Conservation (phyloP, 345 rosid species). For the Viola odorata region DNA sequence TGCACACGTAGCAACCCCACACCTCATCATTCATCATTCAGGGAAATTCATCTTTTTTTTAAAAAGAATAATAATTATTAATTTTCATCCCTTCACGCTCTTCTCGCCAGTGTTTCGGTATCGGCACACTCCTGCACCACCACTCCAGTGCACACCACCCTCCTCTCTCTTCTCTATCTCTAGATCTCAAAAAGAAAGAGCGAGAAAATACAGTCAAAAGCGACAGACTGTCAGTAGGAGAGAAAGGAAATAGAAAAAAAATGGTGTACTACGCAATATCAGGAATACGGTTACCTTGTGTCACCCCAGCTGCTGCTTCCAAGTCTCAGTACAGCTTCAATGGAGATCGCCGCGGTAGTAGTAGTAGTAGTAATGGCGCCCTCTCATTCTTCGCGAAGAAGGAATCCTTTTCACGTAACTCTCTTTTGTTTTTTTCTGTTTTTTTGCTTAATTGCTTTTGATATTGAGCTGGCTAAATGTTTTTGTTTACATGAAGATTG, state of each 20-base stretch:
- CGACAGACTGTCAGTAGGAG: no score
- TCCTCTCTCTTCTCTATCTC: no score
- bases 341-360: conserved; percentile 31
- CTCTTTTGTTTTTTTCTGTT: background rate
- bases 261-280: conserved; percentile 56
- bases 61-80: no score
- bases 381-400: conserved; percentile 48
- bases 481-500: background rate
- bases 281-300: conserved; percentile 46
- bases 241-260: background rate
- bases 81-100: conserved; percentile 9
- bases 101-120: conserved; percentile 11
- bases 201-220: no score
- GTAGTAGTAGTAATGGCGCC: conserved; percentile 19
- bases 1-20: conserved; percentile 38
- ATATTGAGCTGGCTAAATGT: background rate
- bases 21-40: background rate
- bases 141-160: no score
- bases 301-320: conserved; percentile 30
- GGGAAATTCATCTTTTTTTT: background rate
- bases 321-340: conserved; percentile 37
- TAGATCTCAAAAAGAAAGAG: no score
- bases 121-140: no score
- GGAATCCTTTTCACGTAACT: conserved; percentile 43
- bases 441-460: background rate